A percentile compares a stretch with the other conserved stretches of the same genome.
Conservation (phyloP, 1,284 basidiomycete genomes). For the Rhodotorula sp. region DNA sequence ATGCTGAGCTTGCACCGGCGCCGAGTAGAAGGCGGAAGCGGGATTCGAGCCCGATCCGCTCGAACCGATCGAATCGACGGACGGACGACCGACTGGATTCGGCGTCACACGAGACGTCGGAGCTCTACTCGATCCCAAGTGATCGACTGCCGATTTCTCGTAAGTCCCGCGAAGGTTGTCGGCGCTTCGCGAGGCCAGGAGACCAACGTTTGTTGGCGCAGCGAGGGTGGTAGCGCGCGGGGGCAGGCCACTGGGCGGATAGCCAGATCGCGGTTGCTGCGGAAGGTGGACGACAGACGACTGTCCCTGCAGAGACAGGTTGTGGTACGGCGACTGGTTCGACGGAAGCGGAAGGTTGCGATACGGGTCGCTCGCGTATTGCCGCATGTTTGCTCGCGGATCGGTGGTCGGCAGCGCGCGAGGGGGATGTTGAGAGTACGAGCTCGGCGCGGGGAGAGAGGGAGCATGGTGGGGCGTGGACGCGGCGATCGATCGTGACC, state of each 20-base stretch:
- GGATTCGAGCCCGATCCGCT: constrained; percentile 4
- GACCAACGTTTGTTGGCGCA: neutral
- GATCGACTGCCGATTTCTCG: neutral
- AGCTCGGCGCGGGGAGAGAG: neutral
- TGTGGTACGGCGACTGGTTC: constrained; percentile 29
- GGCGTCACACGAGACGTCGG: neutral
- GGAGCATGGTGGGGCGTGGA: constrained; percentile 8
- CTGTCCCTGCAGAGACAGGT: constrained; percentile 27
- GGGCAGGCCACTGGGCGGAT: neutral
- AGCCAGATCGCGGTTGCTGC: neutral
- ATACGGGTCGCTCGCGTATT: constrained; percentile 31
- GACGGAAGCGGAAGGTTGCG: constrained; percentile 24
- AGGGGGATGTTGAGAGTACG: neutral
- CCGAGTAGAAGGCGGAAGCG: constrained; percentile 26
- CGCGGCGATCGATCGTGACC: neutral
- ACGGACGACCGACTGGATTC: neutral
- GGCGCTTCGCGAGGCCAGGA: constrained; percentile 28
- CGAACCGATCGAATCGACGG: neutral
- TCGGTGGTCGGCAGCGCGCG: constrained; percentile 6
- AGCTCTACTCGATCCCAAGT: neutral
- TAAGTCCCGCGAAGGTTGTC: constrained; percentile 32
- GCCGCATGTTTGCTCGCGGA: constrained; percentile 22
- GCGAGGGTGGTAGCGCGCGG: constrained; percentile 1
- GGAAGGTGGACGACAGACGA: constrained; percentile 12
- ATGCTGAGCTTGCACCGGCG: constrained; percentile 21